Evolutionary conservation across 108 stramenopile genomes (phyloP), one percentile per base, ranked within the genome.

Genomic region (Nannochloropsis gaditana): DNA sequence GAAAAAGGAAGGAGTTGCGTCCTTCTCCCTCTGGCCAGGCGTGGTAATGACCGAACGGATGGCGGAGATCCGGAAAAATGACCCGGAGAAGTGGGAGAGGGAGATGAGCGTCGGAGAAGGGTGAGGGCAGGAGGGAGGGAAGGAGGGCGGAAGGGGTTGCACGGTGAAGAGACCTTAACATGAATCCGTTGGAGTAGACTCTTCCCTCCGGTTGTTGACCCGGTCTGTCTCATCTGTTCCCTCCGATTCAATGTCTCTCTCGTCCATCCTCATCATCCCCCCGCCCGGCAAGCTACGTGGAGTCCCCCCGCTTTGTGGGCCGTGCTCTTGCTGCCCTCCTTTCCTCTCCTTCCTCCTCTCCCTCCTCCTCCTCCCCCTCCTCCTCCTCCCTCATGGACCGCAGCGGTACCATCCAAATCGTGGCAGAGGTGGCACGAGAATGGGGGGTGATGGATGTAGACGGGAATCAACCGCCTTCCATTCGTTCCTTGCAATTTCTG

Each of bases 391-490:
- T 84, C 84, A 89, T 93, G 92, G 81, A 42, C 59, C 41, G 88
- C 21, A 91, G 93, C 6, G 95, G 94, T 19, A 88, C 88, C 8
- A 89, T 94, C 9, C 91, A 94, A 44, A 94, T 97, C 3, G 95
- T 97, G 79, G 94, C 96, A 2, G 96, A 97, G 85, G 82, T 97
- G 17, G 95, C 96, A 21, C 90, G 92, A 82, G 94, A 95, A 83
- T 92, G 92, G 73, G 94, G 90, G 0, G 96, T 97, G 84, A 90
- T 86, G 4, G 96, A 97, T 84, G 84, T 90, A 17, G 93, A 93
- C 80, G 94, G 95, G 15, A 85, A 42, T 42, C 44, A 44, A 5
- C 88, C 89, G n/a, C 87, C 86, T 43, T 88, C 88, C 5, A 88
- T 88, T 82, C 59, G 88, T 9, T 84, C 83, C 44, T 84, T 88